Evolutionary conservation across 108 stramenopile species (phyloP).

Genomic region (Skeletonema marinoi): DNA sequence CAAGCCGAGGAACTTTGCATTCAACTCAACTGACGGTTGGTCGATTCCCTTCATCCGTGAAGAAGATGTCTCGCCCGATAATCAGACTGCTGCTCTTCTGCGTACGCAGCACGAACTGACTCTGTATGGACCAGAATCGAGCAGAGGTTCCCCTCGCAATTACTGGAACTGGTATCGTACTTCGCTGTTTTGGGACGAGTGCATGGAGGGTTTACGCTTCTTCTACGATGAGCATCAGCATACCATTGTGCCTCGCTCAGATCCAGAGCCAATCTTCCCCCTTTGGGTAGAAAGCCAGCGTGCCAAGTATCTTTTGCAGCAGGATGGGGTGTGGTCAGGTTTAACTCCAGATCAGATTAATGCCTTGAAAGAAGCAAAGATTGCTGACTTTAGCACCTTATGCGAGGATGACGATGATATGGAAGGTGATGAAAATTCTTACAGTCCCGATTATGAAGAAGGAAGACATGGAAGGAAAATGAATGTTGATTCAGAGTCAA

Average conservation of each 20-base stretch:
- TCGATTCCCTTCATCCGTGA: constrained; percentile 2
- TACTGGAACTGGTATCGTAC: constrained; percentile 7
- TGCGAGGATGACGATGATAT: neutral
- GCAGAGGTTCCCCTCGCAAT: neutral
- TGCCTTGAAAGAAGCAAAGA: constrained; percentile 29
- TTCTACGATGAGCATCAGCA: constrained; percentile 41
- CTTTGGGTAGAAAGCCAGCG: constrained; percentile 43
- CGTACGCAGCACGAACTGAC: constrained; percentile 12
- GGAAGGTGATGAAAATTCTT: constrained; percentile 2
- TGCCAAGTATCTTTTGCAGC: constrained; percentile 28
- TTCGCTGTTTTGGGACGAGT: constrained; percentile 46
- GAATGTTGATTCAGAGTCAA: neutral
- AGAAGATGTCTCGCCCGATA: constrained; percentile 14
- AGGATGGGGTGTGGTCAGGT: constrained; percentile 29
- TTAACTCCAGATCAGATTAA: constrained; percentile 21
- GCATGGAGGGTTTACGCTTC: constrained; percentile 42
- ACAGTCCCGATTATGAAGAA: neutral
- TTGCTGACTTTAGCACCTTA: constrained; percentile 23
- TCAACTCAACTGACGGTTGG: neutral
- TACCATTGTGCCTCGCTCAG: constrained; percentile 28
- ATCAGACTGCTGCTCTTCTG: constrained; percentile 19
- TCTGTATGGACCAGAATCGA: constrained; percentile 16
- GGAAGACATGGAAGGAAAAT: constrained; percentile 1
- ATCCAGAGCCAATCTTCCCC: constrained; percentile 26
- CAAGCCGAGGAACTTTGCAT: neutral